These are phyloP conservation scores for Malus asiatica DNA, from an alignment of 306 rosid genomes.

Conservation along the genomic window DNA sequence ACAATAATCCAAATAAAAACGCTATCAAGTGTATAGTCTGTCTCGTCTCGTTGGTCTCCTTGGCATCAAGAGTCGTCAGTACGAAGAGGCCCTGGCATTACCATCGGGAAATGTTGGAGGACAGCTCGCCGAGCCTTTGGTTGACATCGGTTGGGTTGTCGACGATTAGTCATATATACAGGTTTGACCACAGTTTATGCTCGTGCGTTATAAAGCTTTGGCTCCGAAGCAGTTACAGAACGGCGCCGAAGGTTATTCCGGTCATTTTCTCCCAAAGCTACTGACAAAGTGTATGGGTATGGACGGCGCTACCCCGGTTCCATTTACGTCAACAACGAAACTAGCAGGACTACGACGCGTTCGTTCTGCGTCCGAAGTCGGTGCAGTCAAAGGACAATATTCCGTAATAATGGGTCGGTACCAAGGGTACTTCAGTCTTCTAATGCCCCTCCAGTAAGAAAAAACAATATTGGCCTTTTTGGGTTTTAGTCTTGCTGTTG, in stretches of 20 bases:
- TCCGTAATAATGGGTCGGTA: not conserved
- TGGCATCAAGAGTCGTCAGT: too few species aligned
- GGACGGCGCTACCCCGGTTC: not conserved
- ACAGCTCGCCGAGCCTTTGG: too few species aligned
- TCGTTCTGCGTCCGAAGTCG: conserved; percentile 5
- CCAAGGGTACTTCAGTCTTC: not conserved
- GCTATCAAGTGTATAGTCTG: too few species aligned
- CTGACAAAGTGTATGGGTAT: not conserved
- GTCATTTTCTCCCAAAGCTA: not conserved
- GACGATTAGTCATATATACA: too few species aligned
- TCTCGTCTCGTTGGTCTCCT: too few species aligned
- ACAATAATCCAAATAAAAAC: too few species aligned
- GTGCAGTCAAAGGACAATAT: not conserved
- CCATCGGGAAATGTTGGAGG: too few species aligned
- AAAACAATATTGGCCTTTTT: conserved; percentile 12
- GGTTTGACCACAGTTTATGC: not conserved
- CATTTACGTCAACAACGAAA: not conserved
- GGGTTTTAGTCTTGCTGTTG: not conserved
- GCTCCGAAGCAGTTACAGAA: not conserved
- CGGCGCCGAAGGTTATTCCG: not conserved
- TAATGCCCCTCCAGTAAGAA: not conserved
- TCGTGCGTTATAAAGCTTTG: not conserved
- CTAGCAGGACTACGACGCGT: not conserved
- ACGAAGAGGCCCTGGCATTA: too few species aligned
- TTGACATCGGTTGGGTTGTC: too few species aligned